Evolutionary conservation across 441 rosid species (phyloP), one percentile per base, ranked within the genome.

Genomic region (Pelargonium citronellum): DNA sequence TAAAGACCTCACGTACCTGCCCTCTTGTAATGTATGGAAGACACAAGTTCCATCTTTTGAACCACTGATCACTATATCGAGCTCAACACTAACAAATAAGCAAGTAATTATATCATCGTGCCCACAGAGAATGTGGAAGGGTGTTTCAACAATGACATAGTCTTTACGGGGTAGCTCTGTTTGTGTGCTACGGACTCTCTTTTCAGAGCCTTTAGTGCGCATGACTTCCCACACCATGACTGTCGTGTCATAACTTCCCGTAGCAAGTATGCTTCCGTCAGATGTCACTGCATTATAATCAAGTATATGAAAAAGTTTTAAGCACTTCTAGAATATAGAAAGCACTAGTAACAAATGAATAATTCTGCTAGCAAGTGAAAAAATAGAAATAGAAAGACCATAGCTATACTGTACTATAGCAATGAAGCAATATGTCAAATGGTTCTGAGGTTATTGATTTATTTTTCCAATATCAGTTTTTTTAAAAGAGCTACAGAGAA

Each of bases 201-300:
- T 95, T 69, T 95, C 99, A 7, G 83, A 69, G 71, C 78, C 79
- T 78, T 75, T 82, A 77, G 74, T 78, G 72, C 87, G 96, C 57
- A 81, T 73, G 74, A 90, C 83, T 76, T 92, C 93, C 97, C 98
- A 95, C 49, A 95, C 93, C 99, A 95, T 95, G 74, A 95, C 96
- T 16, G 99, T 92, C 34, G 98, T 95, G 76, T 95, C 99, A 37
- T 87, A 88, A 87, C 99, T 95, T 84, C 99, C 99, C 73, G 98
- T 95, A 51, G 95, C 99, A 79, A 95, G 90, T 74, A 92, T 74
- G 70, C 87, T 83, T 67, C 97, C 91, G 79, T 95, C 99, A 78
- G 88, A 85, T 55, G 95, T 82, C 80, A 88, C 98, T 92, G 91
- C 83, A 88, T 79, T 58, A 81, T 67, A 61, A 74, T 79, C 5